Evolutionary conservation across 495 filamentous ascomycete genomes (phyloP), one percentile per base, ranked within the genome.

Genomic region (Aspergillus heteromorphus): DNA sequence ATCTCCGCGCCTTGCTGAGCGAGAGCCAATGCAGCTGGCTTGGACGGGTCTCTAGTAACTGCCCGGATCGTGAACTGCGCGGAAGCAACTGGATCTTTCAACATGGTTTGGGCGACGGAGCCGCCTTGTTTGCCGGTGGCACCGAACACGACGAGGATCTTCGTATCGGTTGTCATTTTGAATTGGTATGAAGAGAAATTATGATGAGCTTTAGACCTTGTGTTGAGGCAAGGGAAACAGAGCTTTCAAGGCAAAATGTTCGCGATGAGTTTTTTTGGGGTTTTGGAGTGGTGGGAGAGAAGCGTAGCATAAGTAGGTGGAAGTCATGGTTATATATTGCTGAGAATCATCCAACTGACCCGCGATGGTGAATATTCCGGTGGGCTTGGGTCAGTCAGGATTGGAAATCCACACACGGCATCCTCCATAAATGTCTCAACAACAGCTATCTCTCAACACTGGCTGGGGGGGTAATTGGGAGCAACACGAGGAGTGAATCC

Each of bases 61-160:
- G 49, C 49, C 2, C 34, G 34, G 13, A 51, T 19, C 10, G 23
- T 16, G 49, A 51, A 41, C 9, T 51, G 7, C 19, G 7, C 18
- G 9, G 34, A 31, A 2, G 49, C 21, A 2, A 21, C 20, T 6
- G 49, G 34, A 25, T 51, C 49, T 34, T 4, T 14, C 20, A 51
- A 23, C 8, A 51, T 41, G 34, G 49, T n/a, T 40, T 25, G 18
- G 18, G 49, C 49, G 16, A 51, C 34, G 1, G 34, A 41, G 20
- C 49, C 49, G 2, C 49, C 49, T 41, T 51, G 49, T 11, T 14
- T 51, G 11, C 49, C 49, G 34, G 49, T 51, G 31, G 49, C 49
- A n/a, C 49, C 49, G 18, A 51, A 51, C 20, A 51, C 34, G 34
- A 25, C 18, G 49, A 51, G 1, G 11, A 51, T 27, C 16, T 51